phyloP scores from a whole-genome alignment of 2,329 filamentous ascomycete genomes.

The Colletotrichum navitas region DNA sequence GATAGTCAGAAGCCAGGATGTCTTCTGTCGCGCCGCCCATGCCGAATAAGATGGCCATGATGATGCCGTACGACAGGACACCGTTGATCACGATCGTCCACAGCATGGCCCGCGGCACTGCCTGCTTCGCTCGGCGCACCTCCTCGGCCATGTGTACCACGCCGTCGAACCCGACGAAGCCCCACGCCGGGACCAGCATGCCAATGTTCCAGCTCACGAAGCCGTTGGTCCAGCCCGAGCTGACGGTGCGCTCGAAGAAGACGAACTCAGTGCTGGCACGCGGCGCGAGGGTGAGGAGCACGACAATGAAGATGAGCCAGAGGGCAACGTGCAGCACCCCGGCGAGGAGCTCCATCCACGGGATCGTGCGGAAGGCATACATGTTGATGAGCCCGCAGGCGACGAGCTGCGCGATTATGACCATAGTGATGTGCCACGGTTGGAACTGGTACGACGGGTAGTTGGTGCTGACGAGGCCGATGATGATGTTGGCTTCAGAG shows the following conservation, averaged over 20 bases:
- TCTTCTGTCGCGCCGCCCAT: conserved; percentile 38
- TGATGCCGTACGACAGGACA: conserved; percentile 50
- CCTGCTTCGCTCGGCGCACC: conserved; percentile 38
- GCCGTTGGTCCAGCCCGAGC: conserved; percentile 38
- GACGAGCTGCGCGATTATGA: conserved; percentile 39
- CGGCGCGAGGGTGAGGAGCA: conserved; percentile 30
- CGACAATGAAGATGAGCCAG: conserved; percentile 35
- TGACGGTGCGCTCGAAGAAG: conserved; percentile 37
- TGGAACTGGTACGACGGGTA: conserved; percentile 34
- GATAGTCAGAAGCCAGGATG: conserved; percentile 31
- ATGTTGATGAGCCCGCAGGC: conserved; percentile 36
- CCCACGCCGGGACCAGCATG: conserved; percentile 40
- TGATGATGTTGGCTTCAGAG: conserved; percentile 39
- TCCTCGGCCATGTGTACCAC: conserved; percentile 44
- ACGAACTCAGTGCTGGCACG: conserved; percentile 37
- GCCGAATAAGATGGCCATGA: conserved; percentile 35
- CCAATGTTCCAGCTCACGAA: conserved; percentile 42
- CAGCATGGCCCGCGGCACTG: conserved; percentile 40
- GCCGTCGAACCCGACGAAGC: conserved; percentile 38
- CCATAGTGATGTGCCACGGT: conserved; percentile 39
- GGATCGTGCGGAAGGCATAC: conserved; percentile 40
- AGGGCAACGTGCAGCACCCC: conserved; percentile 37
- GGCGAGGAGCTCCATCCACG: conserved; percentile 38
- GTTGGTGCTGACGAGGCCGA: conserved; percentile 39
- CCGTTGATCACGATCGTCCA: conserved; percentile 48